Conservation (phyloP, 2,329 filamentous ascomycete species). For the Fusarium pininemorale region DNA sequence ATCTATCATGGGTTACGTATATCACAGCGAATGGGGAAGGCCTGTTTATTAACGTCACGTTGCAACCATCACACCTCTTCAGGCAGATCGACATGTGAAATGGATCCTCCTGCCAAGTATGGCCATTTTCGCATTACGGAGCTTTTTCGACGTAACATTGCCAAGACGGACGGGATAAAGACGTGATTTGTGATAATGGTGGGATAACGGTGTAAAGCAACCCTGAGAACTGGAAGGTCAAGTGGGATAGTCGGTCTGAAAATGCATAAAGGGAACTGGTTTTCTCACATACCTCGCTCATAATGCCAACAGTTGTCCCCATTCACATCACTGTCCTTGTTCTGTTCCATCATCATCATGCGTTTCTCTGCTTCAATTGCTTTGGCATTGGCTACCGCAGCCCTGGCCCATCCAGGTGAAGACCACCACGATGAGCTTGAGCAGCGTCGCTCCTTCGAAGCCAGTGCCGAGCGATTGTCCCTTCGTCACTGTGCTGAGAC, state of each 20-base stretch:
- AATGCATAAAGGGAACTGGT: background rate
- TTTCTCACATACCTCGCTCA: no score
- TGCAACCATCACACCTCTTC: background rate
- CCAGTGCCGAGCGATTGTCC: slow-evolving; percentile 35
- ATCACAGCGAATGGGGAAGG: background rate
- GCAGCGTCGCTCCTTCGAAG: background rate
- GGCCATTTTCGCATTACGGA: background rate
- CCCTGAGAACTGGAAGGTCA: background rate
- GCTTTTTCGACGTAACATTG: background rate
- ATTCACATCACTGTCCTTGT: background rate
- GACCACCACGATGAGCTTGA: slow-evolving; percentile 5
- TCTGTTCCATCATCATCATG: background rate
- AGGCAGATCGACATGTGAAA: background rate
- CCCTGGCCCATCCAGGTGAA: background rate
- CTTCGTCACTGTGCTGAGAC: slow-evolving; percentile 57
- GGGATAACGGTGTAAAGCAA: background rate
- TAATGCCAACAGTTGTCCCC: no score
- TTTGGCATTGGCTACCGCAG: background rate
- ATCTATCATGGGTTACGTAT: background rate
- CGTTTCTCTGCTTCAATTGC: background rate
- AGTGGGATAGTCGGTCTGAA: background rate
- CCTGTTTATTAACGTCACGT: background rate
- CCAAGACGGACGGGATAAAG: background rate
- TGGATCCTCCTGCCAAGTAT: background rate
- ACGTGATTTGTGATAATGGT: slow-evolving; percentile 3